These are phyloP conservation scores for Lactarius vividus DNA, from an alignment of 768 basidiomycete species.

Conservation along the genomic window DNA sequence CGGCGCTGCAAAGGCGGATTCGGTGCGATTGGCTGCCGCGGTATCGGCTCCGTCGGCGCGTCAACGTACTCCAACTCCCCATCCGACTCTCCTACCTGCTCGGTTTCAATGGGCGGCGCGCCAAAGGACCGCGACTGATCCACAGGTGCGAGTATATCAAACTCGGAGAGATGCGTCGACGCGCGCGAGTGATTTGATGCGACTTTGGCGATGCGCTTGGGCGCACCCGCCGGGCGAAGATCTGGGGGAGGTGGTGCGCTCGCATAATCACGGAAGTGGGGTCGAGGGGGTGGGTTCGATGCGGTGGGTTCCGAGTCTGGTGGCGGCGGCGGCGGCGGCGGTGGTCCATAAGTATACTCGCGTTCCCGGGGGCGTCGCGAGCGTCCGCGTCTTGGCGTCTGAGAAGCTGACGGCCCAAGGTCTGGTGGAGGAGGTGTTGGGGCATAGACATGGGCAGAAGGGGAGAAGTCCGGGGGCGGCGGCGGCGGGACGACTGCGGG, in stretches of 20 bases:
- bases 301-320: conserved; percentile 1
- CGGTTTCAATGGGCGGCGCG: no score
- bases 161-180: conserved; percentile 28
- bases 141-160: conserved; percentile 26
- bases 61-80: conserved; percentile 25
- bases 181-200: conserved; percentile 21
- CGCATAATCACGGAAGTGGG: conserved; percentile 1
- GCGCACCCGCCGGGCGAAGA: conserved; percentile 1
- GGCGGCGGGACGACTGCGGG: conserved; percentile 17
- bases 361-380: conserved; percentile 5
- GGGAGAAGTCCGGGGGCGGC: not conserved
- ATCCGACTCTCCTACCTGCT: conserved; percentile 2
- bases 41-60: conserved; percentile 1
- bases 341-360: conserved; percentile 1
- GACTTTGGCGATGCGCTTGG: conserved; percentile 14
- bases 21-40: conserved; percentile 12
- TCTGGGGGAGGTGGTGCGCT: conserved; percentile 8
- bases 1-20: conserved; percentile 7
- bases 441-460: conserved; percentile 11
- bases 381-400: not conserved
- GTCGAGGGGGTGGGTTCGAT: not conserved
- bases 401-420: not conserved
- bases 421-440: conserved; percentile 17
- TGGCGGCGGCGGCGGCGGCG: conserved; percentile 16
- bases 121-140: not conserved